Evolutionary conservation across 73 alveolate genomes (phyloP).

Genomic region (Symbiodinium natans): DNA sequence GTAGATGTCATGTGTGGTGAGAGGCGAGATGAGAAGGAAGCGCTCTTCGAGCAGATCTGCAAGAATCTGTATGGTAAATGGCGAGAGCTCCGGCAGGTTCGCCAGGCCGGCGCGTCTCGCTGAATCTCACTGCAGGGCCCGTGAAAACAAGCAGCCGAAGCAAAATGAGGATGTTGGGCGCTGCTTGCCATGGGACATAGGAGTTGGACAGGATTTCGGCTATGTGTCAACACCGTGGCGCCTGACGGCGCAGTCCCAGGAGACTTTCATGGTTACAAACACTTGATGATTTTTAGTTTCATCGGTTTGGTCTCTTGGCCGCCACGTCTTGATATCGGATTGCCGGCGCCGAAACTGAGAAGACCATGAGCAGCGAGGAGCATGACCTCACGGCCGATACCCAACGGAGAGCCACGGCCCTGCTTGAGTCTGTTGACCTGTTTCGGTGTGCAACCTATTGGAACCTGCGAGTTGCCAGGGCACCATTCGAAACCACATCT

Average conservation of each 20-base stretch:
- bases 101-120: conserved; percentile 51
- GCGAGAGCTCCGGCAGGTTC: conserved; percentile 65
- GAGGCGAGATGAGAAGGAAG: conserved; percentile 71
- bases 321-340: too few species aligned
- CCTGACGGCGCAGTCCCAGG: conserved; percentile 70
- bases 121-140: neutral
- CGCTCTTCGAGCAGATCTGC: conserved; percentile 40
- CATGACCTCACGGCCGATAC: neutral
- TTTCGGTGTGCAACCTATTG: neutral
- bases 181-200: too few species aligned
- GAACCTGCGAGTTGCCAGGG: too few species aligned
- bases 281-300: too few species aligned
- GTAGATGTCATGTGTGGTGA: too few species aligned
- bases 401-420: neutral
- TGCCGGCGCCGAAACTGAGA: neutral
- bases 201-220: conserved; percentile 91
- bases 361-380: neutral
- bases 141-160: too few species aligned
- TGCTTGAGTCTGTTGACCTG: neutral
- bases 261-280: neutral
- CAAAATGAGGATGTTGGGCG: too few species aligned
- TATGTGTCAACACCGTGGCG: conserved; percentile 87
- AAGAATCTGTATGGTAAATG: conserved; percentile 73
- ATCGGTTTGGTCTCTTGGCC: too few species aligned
- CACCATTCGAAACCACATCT: too few species aligned